These are phyloP conservation scores for Clarireedia sp. DNA, from an alignment of 2,329 filamentous ascomycete species.

Conservation along the genomic window DNA sequence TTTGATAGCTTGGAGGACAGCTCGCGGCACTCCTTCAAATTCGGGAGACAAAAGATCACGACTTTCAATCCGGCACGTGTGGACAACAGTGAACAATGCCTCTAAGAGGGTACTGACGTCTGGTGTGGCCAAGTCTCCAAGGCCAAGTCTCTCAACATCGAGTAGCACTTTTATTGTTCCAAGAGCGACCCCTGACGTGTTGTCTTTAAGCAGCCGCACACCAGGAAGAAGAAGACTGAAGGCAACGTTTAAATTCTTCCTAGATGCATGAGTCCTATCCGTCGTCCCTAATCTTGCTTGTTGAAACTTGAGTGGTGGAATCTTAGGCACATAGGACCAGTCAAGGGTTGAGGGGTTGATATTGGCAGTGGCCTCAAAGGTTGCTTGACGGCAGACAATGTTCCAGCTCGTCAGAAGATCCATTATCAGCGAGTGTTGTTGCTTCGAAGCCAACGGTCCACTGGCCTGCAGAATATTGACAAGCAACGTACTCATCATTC, in stretches of 20 bases:
- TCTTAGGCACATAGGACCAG: slow-evolving; percentile 20
- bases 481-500: slow-evolving; percentile 21
- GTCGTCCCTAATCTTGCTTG: slow-evolving; percentile 17
- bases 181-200: slow-evolving; percentile 20
- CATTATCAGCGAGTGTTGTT: slow-evolving; percentile 8
- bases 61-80: neutral
- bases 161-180: slow-evolving; percentile 24
- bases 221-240: slow-evolving; percentile 20
- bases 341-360: slow-evolving; percentile 12
- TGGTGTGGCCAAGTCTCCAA: neutral
- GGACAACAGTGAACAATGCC: neutral
- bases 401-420: slow-evolving; percentile 29
- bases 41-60: neutral
- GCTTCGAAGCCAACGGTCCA: slow-evolving; percentile 4
- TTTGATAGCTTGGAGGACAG: slow-evolving; percentile 16
- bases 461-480: slow-evolving; percentile 11
- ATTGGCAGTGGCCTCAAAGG: neutral
- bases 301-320: neutral
- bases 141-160: neutral
- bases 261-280: slow-evolving; percentile 8
- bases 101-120: neutral
- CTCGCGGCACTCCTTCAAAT: neutral
- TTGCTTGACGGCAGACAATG: slow-evolving; percentile 20
- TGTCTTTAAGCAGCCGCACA: slow-evolving; percentile 11
- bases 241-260: slow-evolving; percentile 15